A percentile compares a stretch with the other conserved stretches of the same genome.
These are phyloP conservation scores for Neoboletus magnificus DNA, from an alignment of 768 basidiomycete genomes.

Conservation along the genomic window DNA sequence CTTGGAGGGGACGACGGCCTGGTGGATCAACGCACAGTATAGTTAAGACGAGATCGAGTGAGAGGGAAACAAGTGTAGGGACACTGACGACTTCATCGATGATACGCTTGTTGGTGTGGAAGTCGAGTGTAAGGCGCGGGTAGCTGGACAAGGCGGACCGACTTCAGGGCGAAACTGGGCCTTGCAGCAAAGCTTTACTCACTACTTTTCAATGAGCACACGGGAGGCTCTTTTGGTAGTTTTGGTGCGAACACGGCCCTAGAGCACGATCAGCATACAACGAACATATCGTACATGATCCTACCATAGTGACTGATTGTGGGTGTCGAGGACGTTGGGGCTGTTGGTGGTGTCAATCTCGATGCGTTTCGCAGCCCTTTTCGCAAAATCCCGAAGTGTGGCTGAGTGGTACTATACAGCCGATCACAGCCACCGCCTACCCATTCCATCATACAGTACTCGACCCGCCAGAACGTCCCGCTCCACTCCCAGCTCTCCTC, in stretches of 20 bases:
- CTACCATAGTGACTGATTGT: constrained; percentile 49
- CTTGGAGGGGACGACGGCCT: constrained; percentile 96
- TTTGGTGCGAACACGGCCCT: constrained; percentile 99
- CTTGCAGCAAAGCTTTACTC: constrained; percentile 31
- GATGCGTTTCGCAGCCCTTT: not conserved
- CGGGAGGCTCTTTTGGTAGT: constrained; percentile 99
- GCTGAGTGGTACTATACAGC: constrained; percentile 28
- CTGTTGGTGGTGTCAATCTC: not conserved
- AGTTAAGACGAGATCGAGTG: not conserved
- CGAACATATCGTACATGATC: constrained; percentile 6
- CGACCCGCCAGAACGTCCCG: not conserved
- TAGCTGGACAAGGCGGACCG: constrained; percentile 54
- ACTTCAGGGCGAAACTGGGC: not conserved
- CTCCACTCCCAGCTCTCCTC: not conserved
- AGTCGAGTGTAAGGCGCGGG: constrained; percentile 97
- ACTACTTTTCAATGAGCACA: constrained; percentile 99
- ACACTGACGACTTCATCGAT: constrained; percentile 90
- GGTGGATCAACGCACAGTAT: not conserved
- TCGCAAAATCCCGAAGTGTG: constrained; percentile 24
- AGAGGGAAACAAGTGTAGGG: constrained; percentile 1
- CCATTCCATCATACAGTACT: not conserved
- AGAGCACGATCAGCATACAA: constrained; percentile 9
- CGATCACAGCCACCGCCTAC: constrained; percentile 21
- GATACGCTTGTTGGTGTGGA: constrained; percentile 99
- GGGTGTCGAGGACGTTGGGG: constrained; percentile 23